phyloP scores from a whole-genome alignment of 345 rosid species.

The Dovyalis caffra region DNA sequence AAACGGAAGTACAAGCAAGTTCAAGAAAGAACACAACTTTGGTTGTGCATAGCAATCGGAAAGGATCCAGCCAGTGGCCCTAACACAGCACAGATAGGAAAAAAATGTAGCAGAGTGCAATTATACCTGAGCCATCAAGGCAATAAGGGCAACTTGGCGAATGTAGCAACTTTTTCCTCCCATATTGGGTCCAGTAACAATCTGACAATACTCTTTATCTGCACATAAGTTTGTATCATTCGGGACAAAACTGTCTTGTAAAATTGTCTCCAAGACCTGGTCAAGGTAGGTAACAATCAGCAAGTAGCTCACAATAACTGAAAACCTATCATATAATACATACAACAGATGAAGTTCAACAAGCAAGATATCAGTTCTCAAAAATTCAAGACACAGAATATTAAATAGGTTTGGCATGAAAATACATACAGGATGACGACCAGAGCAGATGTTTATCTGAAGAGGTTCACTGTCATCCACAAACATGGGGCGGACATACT shows the following conservation, averaged over 20 bases:
- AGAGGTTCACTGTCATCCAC: conserved; percentile 63
- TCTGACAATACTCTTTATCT: conserved; percentile 72
- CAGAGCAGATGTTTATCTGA: conserved; percentile 69
- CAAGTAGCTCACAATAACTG: not conserved
- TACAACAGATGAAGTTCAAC: not conserved
- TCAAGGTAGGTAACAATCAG: conserved; percentile 6
- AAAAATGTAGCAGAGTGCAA: not conserved
- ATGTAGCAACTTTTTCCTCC: conserved; percentile 98
- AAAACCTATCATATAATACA: not conserved
- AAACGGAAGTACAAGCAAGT: not conserved
- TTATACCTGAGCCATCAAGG: conserved; percentile 90
- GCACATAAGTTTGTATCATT: conserved; percentile 76
- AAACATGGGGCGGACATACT: conserved; percentile 66
- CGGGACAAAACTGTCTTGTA: conserved; percentile 81
- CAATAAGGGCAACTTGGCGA: conserved; percentile 90
- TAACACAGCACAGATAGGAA: not conserved
- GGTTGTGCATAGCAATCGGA: not conserved
- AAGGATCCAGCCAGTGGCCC: not conserved
- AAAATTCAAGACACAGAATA: not conserved
- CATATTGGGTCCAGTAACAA: conserved; percentile 96
- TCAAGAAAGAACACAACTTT: not conserved
- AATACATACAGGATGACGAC: conserved; percentile 82
- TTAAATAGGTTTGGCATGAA: conserved; percentile 1
- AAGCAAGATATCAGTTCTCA: not conserved
- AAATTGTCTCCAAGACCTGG: conserved; percentile 77